Conservation (phyloP, 1,284 basidiomycete genomes). For the Golubevia sp. region DNA sequence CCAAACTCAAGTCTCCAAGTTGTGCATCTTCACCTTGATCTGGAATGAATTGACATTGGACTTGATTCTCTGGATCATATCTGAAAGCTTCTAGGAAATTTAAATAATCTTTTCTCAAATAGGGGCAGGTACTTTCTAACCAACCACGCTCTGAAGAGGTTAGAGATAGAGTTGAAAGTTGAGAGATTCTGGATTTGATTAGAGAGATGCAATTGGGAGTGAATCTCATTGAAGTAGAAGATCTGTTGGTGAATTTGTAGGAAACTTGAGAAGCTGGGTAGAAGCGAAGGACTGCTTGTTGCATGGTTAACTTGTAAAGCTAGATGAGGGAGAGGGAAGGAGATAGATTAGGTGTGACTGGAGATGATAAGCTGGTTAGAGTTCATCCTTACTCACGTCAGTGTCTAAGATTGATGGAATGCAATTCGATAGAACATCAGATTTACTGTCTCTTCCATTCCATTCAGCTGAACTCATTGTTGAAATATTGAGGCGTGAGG, state of each 20-base stretch:
- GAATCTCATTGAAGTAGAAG: slow-evolving; percentile 35
- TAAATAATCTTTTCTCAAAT: slow-evolving; percentile 35
- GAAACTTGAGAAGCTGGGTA: slow-evolving; percentile 37
- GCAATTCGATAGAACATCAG: neutral
- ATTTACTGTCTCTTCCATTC: neutral
- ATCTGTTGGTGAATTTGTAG: slow-evolving; percentile 56
- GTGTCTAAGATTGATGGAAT: slow-evolving; percentile 47
- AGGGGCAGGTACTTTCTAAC: slow-evolving; percentile 40
- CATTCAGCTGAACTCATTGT: neutral
- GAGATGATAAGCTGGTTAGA: neutral
- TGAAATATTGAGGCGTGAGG: neutral
- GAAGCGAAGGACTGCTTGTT: slow-evolving; percentile 51
- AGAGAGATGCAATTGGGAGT: slow-evolving; percentile 21
- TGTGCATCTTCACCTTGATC: slow-evolving; percentile 6
- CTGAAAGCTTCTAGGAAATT: slow-evolving; percentile 32
- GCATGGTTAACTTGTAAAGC: slow-evolving; percentile 50
- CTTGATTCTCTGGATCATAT: slow-evolving; percentile 35
- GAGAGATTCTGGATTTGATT: slow-evolving; percentile 25
- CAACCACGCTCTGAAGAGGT: slow-evolving; percentile 24
- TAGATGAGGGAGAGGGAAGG: neutral
- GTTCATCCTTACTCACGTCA: slow-evolving; percentile 40
- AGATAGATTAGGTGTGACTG: no score
- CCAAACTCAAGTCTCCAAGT: slow-evolving; percentile 29
- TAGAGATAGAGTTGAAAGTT: slow-evolving; percentile 24
- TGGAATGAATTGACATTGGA: slow-evolving; percentile 23